Base-by-base conservation (phyloP, 2,329 filamentous ascomycete genomes). In the Sordariomycetes sp. region DNA sequence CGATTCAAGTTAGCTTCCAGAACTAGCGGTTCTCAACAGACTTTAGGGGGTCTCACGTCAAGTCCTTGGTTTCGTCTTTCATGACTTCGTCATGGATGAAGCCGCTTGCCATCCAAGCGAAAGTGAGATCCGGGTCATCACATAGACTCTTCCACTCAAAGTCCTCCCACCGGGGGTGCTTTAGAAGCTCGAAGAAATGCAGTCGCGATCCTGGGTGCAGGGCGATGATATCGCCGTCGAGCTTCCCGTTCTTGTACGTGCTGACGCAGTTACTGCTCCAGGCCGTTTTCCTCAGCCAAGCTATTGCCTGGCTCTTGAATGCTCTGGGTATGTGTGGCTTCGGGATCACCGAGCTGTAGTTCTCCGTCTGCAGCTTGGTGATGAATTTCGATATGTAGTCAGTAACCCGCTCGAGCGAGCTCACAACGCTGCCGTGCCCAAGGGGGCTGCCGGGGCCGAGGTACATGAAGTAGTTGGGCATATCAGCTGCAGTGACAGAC, bases 401-500 rank as follows among this genome's bases (percentile, higher is more conserved):
- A n/a, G n/a, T n/a, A n/a, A n/a, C n/a, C n/a, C n/a, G n/a, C n/a
- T n/a, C n/a, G n/a, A n/a, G n/a, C n/a, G 46, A 51, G 46, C 7
- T 51, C 7, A 51, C 46, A 18, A 51, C 7, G 24, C 46, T 51
- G 24, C 46, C 46, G 18, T 51, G 46, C 7, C 46, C 46, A 8
- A 51, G 46, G n/a, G 46, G 46, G 46, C 46, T 51, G 6, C 7
- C 46, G 24, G 46, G 46, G n/a, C 46, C 46, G n/a, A 51, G 46
- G 46, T 7, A 7, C 16, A 18, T 51, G 16, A 51, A 51, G 46
- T 67, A 18, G 50, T 69, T 70, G 1, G 68, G 67, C 28, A 69
- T 65, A 14, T 62, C 59, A 8, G 63, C 62, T 8, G 65, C 64
- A 37, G 63, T 63, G 14, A 67, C 58, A 3, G 64, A 63, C 24